Base-by-base conservation (phyloP, 1,139 yeast species). In the Spencermartinsiella ligniputridi region DNA sequence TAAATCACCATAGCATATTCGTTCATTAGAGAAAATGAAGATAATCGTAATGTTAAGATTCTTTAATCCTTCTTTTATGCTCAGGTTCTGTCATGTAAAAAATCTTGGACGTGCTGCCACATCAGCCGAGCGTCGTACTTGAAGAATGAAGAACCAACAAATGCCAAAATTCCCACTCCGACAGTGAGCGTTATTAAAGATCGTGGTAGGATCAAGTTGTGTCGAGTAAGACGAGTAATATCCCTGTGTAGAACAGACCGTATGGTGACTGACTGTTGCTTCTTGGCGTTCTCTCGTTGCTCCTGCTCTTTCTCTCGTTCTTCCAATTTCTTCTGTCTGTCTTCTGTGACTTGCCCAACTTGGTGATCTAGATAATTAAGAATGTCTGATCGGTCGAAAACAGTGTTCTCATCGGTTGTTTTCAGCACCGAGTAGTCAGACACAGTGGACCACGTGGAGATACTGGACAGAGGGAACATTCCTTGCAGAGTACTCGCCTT, bases 361-460 rank as follows among this genome's bases (percentile, higher is more conserved):
- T 53, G 45, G 38, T 41, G 20, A 39, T 40, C 13, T 40, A 44
- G 29, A 37, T 45, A 22, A 36, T 35, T 15, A 9, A 27, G 15
- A n/a, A 25, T 39, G 37, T n/a, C 15, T 30, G 19, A 15, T 32
- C 36, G 22, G n/a, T 34, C 33, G 32, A 17, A 13, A 40, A 35
- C 12, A 29, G 30, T 21, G n/a, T 40, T 36, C 6, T 46, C 40
- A 3, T 49, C 38, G 17, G 27, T 20, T 6, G 58, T 53, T 33
- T 55, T 60, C 18, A 63, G 50, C 2, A 60, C 65, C 2, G 68
- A 64, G 46, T 52, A 52, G 24, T 41, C 35, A 8, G 66, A 59
- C 5, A 63, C 41, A 3, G 22, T 35, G 9, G 36, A 35, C 62
- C 63, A 60, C 6, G 44, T 47, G 8, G 44, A 40, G 5, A 57